Base-by-base conservation (phyloP, 73 alveolate genomes). In the Paramecium caudatum region DNA sequence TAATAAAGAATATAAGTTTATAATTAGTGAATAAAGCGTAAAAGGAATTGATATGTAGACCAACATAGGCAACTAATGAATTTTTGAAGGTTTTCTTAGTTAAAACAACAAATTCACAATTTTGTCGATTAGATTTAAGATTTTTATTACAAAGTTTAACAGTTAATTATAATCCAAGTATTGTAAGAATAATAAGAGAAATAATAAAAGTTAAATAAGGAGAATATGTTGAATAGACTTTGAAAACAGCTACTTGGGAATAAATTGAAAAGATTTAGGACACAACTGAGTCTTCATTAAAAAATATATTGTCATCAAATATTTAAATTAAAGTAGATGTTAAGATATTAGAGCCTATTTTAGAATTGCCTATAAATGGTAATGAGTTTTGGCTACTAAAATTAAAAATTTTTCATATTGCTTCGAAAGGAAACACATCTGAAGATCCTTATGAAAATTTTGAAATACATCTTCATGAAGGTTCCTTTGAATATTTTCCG, bases 211-310 rank as follows among this genome's bases (percentile, higher is more conserved):
- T 74, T 19, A 74, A 74, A 13, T 34, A 74, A 45, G 88, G 88
- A 19, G 62, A 74, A 3, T 41, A 37, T 41, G 62, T 74, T 5
- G 88, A 74, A 17, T 17, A 36, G 45, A 37, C 43, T 19, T 43
- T 81, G 12, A 90, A 82, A 81, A 83, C 91, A 1, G 90, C 93
- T 47, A 91, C 94, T 9, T 90, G 94, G 94, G 90, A 90, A 48
- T 16, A 82, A 23, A 33, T 90, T 19, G 93, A 90, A 61, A 37
- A 61, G 15, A 46, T 90, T 3, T 65, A 90, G 85, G 94, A 90
- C 16, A 17, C 68, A 30, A 90, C 93, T 0, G 32, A 43, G 19
- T 70, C 82, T 2, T 74, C 69, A 0, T 17, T 90, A 13, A 17
- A 47, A 17, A 82, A 48, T 19, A 30, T 74, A 36, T 45, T 74